Evolutionary conservation across 164 flowering plant species (phyloP).

Genomic region (Chimonanthus salicifolius): DNA sequence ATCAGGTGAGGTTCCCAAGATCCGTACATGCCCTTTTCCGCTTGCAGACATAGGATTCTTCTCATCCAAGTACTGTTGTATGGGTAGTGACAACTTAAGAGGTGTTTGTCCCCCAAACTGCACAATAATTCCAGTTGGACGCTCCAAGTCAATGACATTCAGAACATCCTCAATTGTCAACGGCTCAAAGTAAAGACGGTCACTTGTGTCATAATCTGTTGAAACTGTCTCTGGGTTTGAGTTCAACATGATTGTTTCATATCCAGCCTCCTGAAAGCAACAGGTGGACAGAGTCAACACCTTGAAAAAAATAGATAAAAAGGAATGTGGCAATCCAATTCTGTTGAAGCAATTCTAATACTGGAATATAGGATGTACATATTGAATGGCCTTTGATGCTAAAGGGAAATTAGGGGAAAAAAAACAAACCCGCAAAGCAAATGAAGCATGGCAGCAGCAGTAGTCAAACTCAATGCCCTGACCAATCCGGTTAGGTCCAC

Average conservation of each 20-base stretch:
- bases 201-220: slow-evolving; percentile 96
- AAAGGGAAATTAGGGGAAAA: background rate
- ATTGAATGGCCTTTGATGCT: background rate
- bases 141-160: slow-evolving; percentile 75
- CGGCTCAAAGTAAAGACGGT: slow-evolving; percentile 97
- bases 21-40: slow-evolving; percentile 59
- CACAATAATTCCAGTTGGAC: slow-evolving; percentile 90
- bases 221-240: slow-evolving; percentile 98
- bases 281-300: background rate
- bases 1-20: slow-evolving; percentile 92
- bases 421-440: slow-evolving; percentile 82
- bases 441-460: slow-evolving; percentile 97
- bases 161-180: slow-evolving; percentile 85
- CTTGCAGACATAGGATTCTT: slow-evolving; percentile 46
- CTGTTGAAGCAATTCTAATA: background rate
- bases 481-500: slow-evolving; percentile 97
- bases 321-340: background rate
- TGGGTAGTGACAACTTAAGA: slow-evolving; percentile 71
- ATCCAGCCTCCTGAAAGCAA: slow-evolving; percentile 63
- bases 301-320: background rate
- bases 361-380: background rate
- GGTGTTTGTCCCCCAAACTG: slow-evolving; percentile 96
- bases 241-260: slow-evolving; percentile 95
- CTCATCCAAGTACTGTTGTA: slow-evolving; percentile 67
- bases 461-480: slow-evolving; percentile 99